phyloP scores from a whole-genome alignment of 495 filamentous ascomycete species.

The Daldinia concentrica region DNA sequence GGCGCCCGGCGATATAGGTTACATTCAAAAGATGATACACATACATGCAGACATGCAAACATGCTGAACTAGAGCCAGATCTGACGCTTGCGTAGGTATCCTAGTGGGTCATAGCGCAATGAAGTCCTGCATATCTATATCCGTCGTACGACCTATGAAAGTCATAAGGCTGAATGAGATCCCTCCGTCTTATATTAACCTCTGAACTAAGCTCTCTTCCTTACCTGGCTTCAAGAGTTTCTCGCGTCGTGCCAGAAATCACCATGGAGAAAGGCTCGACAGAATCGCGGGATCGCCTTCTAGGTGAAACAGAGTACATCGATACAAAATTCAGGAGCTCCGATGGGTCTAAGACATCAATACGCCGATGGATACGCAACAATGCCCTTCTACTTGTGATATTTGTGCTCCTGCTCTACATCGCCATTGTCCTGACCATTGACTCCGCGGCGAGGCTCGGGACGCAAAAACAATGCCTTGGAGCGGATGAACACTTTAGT shows the following conservation, averaged over 20 bases:
- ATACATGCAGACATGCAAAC: neutral
- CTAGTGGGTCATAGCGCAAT: neutral
- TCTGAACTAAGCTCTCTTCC: neutral
- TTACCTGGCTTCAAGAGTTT: neutral
- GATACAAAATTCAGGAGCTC: neutral
- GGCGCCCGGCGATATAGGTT: neutral
- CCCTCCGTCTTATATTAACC: neutral
- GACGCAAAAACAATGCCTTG: neutral
- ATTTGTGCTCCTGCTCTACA: constrained; percentile 8
- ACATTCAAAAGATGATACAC: neutral
- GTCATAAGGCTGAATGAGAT: constrained; percentile 3
- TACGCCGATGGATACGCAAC: constrained; percentile 4
- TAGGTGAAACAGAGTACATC: constrained; percentile 1
- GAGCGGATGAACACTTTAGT: constrained; percentile 7
- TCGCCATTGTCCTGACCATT: constrained; percentile 1
- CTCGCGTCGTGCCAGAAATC: neutral
- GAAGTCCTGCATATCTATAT: constrained; percentile 8
- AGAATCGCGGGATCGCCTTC: constrained; percentile 7
- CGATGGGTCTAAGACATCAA: neutral
- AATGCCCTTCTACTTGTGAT: constrained; percentile 2
- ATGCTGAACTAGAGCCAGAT: constrained; percentile 1
- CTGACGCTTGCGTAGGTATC: constrained; percentile 7
- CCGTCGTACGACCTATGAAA: neutral
- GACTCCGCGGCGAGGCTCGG: neutral
- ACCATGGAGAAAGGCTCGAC: constrained; percentile 8